Evolutionary conservation across 2,329 filamentous ascomycete genomes (phyloP), one percentile per base, ranked within the genome.

Genomic region (Trichoderma asperellum): DNA sequence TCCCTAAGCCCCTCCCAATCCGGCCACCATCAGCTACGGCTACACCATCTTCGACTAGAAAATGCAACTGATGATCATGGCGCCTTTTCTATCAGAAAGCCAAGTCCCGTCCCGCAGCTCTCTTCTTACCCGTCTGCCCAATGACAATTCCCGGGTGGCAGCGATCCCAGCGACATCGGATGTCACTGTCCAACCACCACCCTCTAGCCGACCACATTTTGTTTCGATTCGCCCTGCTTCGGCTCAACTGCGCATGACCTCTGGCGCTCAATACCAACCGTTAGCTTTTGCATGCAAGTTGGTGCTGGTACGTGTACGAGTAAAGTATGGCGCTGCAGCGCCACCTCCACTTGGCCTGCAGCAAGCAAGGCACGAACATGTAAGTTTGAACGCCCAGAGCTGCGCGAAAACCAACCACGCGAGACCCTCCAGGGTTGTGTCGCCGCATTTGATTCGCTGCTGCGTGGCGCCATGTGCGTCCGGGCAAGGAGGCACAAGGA

Each of bases 91-190:
- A 49, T 56, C 64, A 49, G 32, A 43, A 63, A 63, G 60, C 58
- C 59, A 69, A 65, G 58, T 60, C 49, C 47, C 47, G 57, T 68
- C 65, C 65, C 57, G 65, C 65, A 68, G 61, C 65, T 55, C 40
- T 68, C 65, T 68, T 68, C 61, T 68, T 62, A 55, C 18, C 65
- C 65, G 63, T 40, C 57, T 57, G 57, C 53, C 65, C 58, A 60
- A 68, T 68, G 56, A 43, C 56, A 47, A 18, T 47, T 21, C 52
- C 49, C 52, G 12, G 4, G 52, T n/a, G 58, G 60, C 60, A 56
- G 62, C 43, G 16, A 57, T 57, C 21, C 40, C 29, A 68, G 65
- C 65, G 65, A 68, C 65, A 68, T 68, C 65, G 65, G 65, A 53
- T 24, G 56, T 35, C 57, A 24, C 43, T 14, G 34, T 61, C 65